Evolutionary conservation across 805 yeast species (phyloP).

Genomic region (Hanseniaspora meyeri): DNA sequence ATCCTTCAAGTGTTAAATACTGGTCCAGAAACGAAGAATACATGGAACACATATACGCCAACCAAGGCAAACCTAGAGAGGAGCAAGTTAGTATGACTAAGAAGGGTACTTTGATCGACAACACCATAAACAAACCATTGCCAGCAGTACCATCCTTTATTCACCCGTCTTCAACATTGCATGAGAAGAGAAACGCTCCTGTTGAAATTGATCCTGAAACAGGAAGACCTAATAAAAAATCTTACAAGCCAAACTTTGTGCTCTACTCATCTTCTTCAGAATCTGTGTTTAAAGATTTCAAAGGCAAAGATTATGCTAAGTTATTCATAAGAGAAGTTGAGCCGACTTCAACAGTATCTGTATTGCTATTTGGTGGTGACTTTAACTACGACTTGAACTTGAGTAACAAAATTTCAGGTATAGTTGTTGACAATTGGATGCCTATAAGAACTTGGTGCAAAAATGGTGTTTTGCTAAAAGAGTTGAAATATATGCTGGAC

Average conservation of each 20-base stretch:
- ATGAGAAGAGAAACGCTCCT: conserved; percentile 34
- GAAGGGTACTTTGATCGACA: conserved; percentile 14
- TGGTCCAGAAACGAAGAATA: conserved; percentile 60
- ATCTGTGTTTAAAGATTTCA: conserved; percentile 5
- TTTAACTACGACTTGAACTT: conserved; percentile 44
- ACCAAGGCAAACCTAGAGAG: conserved; percentile 9
- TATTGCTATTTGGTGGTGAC: conserved; percentile 67
- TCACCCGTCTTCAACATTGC: conserved; percentile 76
- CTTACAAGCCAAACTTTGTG: conserved; percentile 45
- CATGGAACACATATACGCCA: conserved; percentile 22
- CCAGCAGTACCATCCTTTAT: conserved; percentile 66
- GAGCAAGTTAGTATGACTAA: conserved; percentile 15
- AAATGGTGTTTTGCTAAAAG: conserved; percentile 72
- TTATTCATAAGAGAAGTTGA: conserved; percentile 64
- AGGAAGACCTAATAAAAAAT: conserved; percentile 21
- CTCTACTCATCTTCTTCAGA: conserved; percentile 41
- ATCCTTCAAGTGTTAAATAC: conserved; percentile 55
- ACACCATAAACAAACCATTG: conserved; percentile 20
- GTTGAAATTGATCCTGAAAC: conserved; percentile 18
- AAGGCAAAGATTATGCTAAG: conserved; percentile 44
- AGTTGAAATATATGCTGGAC: conserved; percentile 55
- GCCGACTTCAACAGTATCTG: conserved; percentile 60
- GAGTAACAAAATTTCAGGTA: conserved; percentile 59
- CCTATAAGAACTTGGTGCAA: conserved; percentile 90
- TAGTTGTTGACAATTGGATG: conserved; percentile 77